phyloP scores from a whole-genome alignment of 805 yeast genomes.

The Yamadazyma scolyti region DNA sequence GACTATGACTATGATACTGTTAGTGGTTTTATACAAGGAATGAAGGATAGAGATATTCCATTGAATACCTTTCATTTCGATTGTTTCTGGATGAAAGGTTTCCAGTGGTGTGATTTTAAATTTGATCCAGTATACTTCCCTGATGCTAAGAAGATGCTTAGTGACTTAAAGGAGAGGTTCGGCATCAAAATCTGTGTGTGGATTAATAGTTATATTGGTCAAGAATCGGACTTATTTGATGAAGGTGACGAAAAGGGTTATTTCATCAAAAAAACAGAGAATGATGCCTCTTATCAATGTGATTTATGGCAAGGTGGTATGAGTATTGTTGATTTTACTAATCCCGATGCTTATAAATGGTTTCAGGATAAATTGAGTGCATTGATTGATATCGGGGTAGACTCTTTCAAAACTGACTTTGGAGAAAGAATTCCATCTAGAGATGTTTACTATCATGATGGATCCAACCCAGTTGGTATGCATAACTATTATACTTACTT shows the following conservation, averaged over 20 bases:
- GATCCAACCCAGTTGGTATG: slow-evolving; percentile 28
- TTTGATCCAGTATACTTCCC: slow-evolving; percentile 32
- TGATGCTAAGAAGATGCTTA: slow-evolving; percentile 23
- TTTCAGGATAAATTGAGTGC: slow-evolving; percentile 20
- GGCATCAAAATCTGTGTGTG: slow-evolving; percentile 33
- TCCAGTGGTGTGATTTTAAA: slow-evolving; percentile 38
- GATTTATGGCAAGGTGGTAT: slow-evolving; percentile 39
- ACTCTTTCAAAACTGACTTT: slow-evolving; percentile 34
- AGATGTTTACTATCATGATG: slow-evolving; percentile 23
- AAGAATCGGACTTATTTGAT: slow-evolving; percentile 27
- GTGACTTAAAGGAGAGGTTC: slow-evolving; percentile 22
- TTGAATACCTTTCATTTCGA: slow-evolving; percentile 33
- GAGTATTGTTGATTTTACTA: slow-evolving; percentile 36
- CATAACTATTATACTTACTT: slow-evolving; percentile 33
- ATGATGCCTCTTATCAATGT: slow-evolving; percentile 28
- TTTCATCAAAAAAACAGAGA: slow-evolving; percentile 21
- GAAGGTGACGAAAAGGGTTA: slow-evolving; percentile 28
- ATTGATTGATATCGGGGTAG: slow-evolving; percentile 31
- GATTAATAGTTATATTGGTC: slow-evolving; percentile 36
- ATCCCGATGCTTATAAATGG: slow-evolving; percentile 33
- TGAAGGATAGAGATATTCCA: slow-evolving; percentile 32
- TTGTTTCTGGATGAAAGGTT: slow-evolving; percentile 39
- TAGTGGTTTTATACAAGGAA: slow-evolving; percentile 26
- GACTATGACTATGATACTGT: slow-evolving; percentile 31
- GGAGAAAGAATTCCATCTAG: slow-evolving; percentile 34